Base-by-base conservation (phyloP, 805 yeast species). In the Candida mattraensis region DNA sequence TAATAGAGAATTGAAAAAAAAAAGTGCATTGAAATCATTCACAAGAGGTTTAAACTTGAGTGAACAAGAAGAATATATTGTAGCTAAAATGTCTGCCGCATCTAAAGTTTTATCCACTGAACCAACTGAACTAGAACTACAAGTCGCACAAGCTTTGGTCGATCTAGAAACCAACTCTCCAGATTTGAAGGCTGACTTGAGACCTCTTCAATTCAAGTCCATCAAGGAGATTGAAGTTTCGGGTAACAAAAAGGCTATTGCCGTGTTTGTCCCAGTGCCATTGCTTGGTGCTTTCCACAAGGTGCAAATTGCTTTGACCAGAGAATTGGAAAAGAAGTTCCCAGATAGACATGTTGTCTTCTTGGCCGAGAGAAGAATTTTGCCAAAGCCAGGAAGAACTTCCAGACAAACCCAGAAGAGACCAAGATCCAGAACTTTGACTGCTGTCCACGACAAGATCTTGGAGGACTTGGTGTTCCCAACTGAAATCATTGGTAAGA, bases 301-400 rank as follows among this genome's bases (percentile, higher is more conserved):
- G 78, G 95, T 91, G 65, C 99, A 91, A 81, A 79, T 79, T 63
- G 85, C 89, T 76, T 83, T 91, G 70, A 87, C 96, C 78, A 91
- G 98, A 78, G 99, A 91, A 80, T 85, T 91, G 71, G 99, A 91
- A 80, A 91, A 91, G 94, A 91, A 93, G 80, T 93, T 91, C 89
- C 94, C 97, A 70, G 99, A 91, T 82, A 87, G 95, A 73, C 97
- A 93, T 72, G 96, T 91, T 72, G 91, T 93, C 63, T 87, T 91
- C 87, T 83, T 91, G 69, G 98, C 97, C 68, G 98, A 91, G 81
- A 87, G 99, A 80, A 87, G 96, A 78, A 93, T 91, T 77, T 80
- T 93, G 69, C 96, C 98, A 77, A 91, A 87, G 82, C 97, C 98
- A 71, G 86, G 94, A 65, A 88, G 98, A 78, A 76, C 82, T 66